Percentiles rank a stretch among this genome's conserved stretches.
Conservation (phyloP, 164 flowering plant species). For the Piper betle region DNA sequence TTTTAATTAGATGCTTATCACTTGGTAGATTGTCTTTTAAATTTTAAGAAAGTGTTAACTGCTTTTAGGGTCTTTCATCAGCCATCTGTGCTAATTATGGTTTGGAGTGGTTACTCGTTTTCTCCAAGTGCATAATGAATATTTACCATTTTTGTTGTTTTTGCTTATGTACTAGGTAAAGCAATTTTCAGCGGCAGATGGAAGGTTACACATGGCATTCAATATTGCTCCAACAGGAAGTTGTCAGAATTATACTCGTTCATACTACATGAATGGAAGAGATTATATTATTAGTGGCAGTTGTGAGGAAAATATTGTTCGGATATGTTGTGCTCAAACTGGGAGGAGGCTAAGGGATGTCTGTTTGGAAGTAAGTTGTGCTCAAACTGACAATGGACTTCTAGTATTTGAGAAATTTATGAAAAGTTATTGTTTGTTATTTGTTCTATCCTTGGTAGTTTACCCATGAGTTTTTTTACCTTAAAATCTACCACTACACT, state of each 20-base stretch:
- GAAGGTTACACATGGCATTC: constrained; percentile 58
- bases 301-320: constrained; percentile 70
- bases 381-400: no score
- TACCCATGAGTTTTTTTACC: no score
- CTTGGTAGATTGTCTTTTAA: no score
- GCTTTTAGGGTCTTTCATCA: neutral
- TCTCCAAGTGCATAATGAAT: neutral
- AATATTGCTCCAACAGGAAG: constrained; percentile 70
- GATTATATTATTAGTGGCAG: constrained; percentile 84
- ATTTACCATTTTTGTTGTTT: neutral
- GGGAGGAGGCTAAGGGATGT: constrained; percentile 83
- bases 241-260: constrained; percentile 77
- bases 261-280: constrained; percentile 82
- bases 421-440: no score
- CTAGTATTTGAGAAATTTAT: no score
- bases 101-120: neutral
- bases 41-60: no score
- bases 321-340: constrained; percentile 80
- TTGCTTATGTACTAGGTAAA: constrained; percentile 40
- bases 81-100: neutral
- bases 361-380: constrained; percentile 49
- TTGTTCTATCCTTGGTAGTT: no score
- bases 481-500: neutral
- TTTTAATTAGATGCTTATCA: no score
- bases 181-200: constrained; percentile 72